Base-by-base conservation (phyloP, 208 protist genomes). In the Acanthamoeba castellanii region DNA sequence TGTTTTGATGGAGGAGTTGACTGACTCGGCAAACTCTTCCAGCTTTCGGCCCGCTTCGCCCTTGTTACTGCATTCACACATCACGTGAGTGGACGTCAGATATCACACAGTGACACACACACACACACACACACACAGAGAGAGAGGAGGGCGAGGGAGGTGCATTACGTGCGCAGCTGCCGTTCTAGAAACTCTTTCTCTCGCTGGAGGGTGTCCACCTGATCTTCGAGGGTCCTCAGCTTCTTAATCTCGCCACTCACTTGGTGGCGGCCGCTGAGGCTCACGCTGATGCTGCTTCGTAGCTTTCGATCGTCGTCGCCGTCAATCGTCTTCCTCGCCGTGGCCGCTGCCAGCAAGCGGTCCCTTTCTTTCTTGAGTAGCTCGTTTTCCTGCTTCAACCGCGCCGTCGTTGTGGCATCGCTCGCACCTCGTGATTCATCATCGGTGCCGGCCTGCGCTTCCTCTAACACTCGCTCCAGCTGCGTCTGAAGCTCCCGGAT, bases 101-200 rank as follows among this genome's bases (percentile, higher is more conserved):
- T 42, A 42, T 42, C 37, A 42, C 37, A 42, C 37, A 42, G 3
- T 42, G 37, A 3, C 57, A 25, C 57, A 22, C 57, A 11, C 57
- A 11, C 3, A 11, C 57, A 59, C 50, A 25, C 32, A n/a, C 37
- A 42, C 57, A 25, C 57, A 22, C 57, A 34, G 32, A 57, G 7
- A 55, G 82, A 66, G 82, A 89, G 50, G 14, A 27, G 59, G 0
- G 32, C 0, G 45, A 4, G 20, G 34, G 45, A 4, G 20, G 34
- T 30, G 34, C 52, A 59, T 6, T 78, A 92, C 87, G 64, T 76
- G 18, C 66, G 52, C 13, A 92, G 87, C 66, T 92, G 87, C 3
- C 66, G 87, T 32, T 92, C 87, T 16, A 92, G 34, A 37, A 78
- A 57, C 14, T 92, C 87, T 76, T 76, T 92, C 57, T 92, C 87